Base-by-base conservation (phyloP, 441 rosid species). In the Gossypium schwendimanii region DNA sequence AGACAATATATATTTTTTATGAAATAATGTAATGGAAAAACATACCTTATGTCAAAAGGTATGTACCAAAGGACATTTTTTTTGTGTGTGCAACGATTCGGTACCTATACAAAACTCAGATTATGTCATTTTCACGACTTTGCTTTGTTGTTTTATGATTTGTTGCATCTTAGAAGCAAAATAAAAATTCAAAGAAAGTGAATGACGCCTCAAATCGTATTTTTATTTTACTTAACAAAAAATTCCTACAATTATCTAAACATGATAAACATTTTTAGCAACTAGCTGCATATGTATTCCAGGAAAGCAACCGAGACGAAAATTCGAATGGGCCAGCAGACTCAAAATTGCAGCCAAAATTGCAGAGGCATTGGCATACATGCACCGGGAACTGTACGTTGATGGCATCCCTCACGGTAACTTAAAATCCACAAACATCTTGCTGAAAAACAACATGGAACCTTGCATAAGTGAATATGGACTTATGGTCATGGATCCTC, bases 401-500 rank as follows among this genome's bases (percentile, higher is more conserved):
- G 74, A 74, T 3, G 78, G 80, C 8, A 82, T 89, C n/a, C 77
- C 84, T 12, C 91, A 89, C 64, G 93, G 93, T 1, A 89, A 87
- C 81, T 70, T 89, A 64, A 89, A 89, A 76, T 85, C 91, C 68
- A 82, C 89, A 14, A 85, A 89, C 79, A 84, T 89, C 57, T 47
- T 89, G 60, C 72, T 89, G 21, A 76, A 80, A 59, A 79, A 63
- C 44, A 79, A 74, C 77, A 81, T 86, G 87, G 85, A 87, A 63
- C 84, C 93, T 5, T 82, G 83, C 84, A 73, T 87, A 23, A 89
- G 93, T 71, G 91, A 89, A 76, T 84, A 89, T 23, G 93, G 93
- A 36, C 85, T 87, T 6, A 79, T 77, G 80, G n/a, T 15, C 0
- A 41, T n/a, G 9, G 78, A 85, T 5, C 67, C 72, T 62, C 73